phyloP scores from a whole-genome alignment of 2,329 filamentous ascomycete species.

The Parastagonospora nodorum region DNA sequence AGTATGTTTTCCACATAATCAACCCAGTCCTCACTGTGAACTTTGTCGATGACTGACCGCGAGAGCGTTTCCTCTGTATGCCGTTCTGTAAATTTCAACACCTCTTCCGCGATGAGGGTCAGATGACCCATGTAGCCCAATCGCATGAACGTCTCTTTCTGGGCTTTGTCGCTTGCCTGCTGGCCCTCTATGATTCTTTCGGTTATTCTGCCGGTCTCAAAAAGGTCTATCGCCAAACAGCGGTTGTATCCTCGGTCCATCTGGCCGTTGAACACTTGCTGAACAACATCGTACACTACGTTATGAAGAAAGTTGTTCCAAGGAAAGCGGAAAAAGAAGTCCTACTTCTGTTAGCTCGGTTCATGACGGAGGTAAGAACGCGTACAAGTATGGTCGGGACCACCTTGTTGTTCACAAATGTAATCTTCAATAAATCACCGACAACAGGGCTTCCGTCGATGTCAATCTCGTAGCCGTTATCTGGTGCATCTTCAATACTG shows the following conservation, averaged over 20 bases:
- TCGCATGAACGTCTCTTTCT: slow-evolving; percentile 81
- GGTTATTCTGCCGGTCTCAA: slow-evolving; percentile 87
- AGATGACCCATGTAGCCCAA: slow-evolving; percentile 98
- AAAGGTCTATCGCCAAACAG: slow-evolving; percentile 86
- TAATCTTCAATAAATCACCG: slow-evolving; percentile 91
- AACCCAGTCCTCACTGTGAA: slow-evolving; percentile 89
- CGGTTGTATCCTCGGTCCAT: slow-evolving; percentile 97
- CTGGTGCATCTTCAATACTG: slow-evolving; percentile 32
- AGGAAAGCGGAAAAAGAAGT: slow-evolving; percentile 97
- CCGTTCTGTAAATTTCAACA: slow-evolving; percentile 96
- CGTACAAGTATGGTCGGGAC: slow-evolving; percentile 93
- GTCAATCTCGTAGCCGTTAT: slow-evolving; percentile 60
- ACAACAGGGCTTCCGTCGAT: slow-evolving; percentile 76
- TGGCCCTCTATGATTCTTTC: slow-evolving; percentile 92
- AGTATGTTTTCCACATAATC: slow-evolving; percentile 92
- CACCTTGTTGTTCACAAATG: slow-evolving; percentile 92
- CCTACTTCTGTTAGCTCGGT: slow-evolving; percentile 56
- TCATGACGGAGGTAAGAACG: slow-evolving; percentile 14
- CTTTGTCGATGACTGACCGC: slow-evolving; percentile 80
- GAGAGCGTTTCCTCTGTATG: slow-evolving; percentile 88
- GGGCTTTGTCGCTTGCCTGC: slow-evolving; percentile 81
- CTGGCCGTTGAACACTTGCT: slow-evolving; percentile 97
- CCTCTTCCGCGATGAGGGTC: slow-evolving; percentile 95
- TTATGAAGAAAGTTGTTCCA: slow-evolving; percentile 99
- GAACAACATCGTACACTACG: slow-evolving; percentile 97